Evolutionary conservation across 768 basidiomycete species (phyloP).

Genomic region (Russula abietina): DNA sequence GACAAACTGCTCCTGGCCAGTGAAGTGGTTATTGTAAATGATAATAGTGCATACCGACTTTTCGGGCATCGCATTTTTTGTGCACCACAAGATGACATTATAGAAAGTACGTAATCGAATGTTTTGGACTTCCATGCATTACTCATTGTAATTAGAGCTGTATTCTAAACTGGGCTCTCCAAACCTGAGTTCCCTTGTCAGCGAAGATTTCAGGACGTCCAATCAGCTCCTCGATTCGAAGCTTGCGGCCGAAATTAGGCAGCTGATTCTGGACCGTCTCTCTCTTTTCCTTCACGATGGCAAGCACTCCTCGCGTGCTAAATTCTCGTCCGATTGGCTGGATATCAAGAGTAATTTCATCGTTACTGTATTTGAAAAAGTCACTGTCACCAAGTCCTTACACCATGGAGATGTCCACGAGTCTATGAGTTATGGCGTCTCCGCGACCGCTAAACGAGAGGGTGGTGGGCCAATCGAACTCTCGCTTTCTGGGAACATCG

Average conservation of each 20-base stretch:
- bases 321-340: conserved; percentile 61
- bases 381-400: conserved; percentile 58
- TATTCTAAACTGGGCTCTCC: conserved; percentile 72
- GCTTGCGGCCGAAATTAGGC: conserved; percentile 45
- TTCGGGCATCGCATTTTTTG: conserved; percentile 73
- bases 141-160: conserved; percentile 44
- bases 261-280: conserved; percentile 72
- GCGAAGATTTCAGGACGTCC: conserved; percentile 65
- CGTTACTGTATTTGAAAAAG: conserved; percentile 60
- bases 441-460: conserved; percentile 57
- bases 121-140: too few relatives aligned
- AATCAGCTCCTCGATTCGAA: conserved; percentile 46
- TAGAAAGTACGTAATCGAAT: conserved; percentile 55
- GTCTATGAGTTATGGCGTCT: conserved; percentile 59
- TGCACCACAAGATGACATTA: conserved; percentile 83
- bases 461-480: conserved; percentile 59
- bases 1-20: conserved; percentile 66
- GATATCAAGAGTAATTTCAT: conserved; percentile 57
- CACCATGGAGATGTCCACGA: conserved; percentile 45
- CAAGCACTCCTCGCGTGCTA: conserved; percentile 61
- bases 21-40: conserved; percentile 80
- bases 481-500: conserved; percentile 66
- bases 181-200: conserved; percentile 63
- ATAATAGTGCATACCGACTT: conserved; percentile 69
- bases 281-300: conserved; percentile 91